Evolutionary conservation across 805 yeast genomes (phyloP), one percentile per base, ranked within the genome.

Genomic region (Hanseniaspora lachancei): DNA sequence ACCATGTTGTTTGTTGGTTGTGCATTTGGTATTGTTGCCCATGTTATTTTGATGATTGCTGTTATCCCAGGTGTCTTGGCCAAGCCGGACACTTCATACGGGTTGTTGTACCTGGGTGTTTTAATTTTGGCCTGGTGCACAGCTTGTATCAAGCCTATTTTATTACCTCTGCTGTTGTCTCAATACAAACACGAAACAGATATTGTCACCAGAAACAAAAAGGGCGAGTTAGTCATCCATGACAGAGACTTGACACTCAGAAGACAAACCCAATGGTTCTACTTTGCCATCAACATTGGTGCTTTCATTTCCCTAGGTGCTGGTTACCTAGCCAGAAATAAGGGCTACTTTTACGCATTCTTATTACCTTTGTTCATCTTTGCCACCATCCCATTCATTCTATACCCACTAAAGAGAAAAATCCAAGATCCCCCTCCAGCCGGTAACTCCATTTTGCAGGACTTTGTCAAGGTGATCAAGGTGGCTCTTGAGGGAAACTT

Each of bases 81-180:
- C 39, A 66, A 67, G 27, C 68, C 68, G 47, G 71, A 72, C 23
- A 77, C 80, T 32, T 79, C 86, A 34, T 66, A 80, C 55, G 88
- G 81, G 59, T 89, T 91, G 43, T 78, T 80, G 20, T 63, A 71
- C 55, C 64, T 66, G 18, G 59, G 72, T 29, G 68, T 72, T 50
- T 58, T 72, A 57, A 65, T 80, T 54, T 78, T 86, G 62, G 91
- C 91, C 61, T 62, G 83, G 41, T 91, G 88, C 42, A 82, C 93
- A 35, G 93, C 93, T 64, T 83, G 88, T 62, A 86, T 86, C 65
- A 86, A 86, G 67, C 75, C 89, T 42, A 84, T 85, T 62, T 59
- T 64, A 73, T 80, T 85, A 34, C 78, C 88, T 5, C 69, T 67
- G 27, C 73, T 86, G 65, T 80, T 86, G 65, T 89, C 88, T 68